These are phyloP conservation scores for Brassica incana DNA, from an alignment of 345 rosid genomes.

Conservation along the genomic window DNA sequence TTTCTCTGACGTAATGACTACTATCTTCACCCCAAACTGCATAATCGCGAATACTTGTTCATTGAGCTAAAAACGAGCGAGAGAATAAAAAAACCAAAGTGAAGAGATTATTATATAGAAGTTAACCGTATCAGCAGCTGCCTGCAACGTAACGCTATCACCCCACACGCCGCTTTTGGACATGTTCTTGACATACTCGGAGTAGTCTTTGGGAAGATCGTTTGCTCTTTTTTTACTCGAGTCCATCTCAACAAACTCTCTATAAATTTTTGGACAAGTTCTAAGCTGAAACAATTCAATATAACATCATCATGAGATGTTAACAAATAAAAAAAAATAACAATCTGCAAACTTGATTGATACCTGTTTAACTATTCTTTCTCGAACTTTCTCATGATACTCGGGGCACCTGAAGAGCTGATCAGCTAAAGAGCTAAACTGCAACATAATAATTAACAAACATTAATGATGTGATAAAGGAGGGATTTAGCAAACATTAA, in stretches of 20 bases:
- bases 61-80: background rate
- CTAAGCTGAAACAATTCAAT: background rate
- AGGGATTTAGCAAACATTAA: background rate
- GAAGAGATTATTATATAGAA: background rate
- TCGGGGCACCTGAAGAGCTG: background rate
- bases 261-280: background rate
- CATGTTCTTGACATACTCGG: constrained; percentile 2
- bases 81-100: background rate
- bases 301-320: background rate
- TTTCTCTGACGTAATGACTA: background rate
- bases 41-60: background rate
- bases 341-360: background rate
- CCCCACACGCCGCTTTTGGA: constrained; percentile 63
- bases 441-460: background rate
- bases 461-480: background rate
- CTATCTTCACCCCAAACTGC: constrained; percentile 9
- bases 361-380: background rate
- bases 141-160: constrained; percentile 56
- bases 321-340: background rate
- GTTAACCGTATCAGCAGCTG: constrained; percentile 72
- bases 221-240: background rate
- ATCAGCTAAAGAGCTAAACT: background rate
- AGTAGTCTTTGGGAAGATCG: background rate
- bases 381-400: background rate
- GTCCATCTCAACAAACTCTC: background rate